Percentiles rank a stretch among this genome's conserved stretches.
Conservation (phyloP, 768 basidiomycete species). For the Lactarius trivialis region DNA sequence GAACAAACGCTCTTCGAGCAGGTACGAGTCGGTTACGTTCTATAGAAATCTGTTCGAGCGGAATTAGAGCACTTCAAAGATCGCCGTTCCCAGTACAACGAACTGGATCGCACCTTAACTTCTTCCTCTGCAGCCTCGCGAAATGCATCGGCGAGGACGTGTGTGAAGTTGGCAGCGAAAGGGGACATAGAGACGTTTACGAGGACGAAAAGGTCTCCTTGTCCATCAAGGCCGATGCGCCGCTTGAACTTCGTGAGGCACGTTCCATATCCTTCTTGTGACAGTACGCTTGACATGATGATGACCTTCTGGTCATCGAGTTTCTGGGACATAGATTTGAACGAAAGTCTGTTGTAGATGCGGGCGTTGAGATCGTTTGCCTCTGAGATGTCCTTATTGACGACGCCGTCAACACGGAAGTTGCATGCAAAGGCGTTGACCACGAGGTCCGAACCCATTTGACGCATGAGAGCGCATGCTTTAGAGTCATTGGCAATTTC, state of each 20-base stretch:
- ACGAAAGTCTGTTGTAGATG: slow-evolving; percentile 36
- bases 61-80: background rate
- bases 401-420: slow-evolving; percentile 32
- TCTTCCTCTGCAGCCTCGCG: slow-evolving; percentile 31
- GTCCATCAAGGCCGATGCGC: slow-evolving; percentile 31
- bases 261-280: slow-evolving; percentile 31
- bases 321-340: slow-evolving; percentile 26
- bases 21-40: slow-evolving; percentile 32
- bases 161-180: slow-evolving; percentile 30
- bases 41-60: slow-evolving; percentile 16
- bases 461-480: slow-evolving; percentile 14
- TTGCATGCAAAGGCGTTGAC: slow-evolving; percentile 43
- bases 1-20: slow-evolving; percentile 32
- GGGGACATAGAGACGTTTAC: slow-evolving; percentile 39
- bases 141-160: slow-evolving; percentile 32
- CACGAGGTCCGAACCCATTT: slow-evolving; percentile 32
- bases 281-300: slow-evolving; percentile 30
- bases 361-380: slow-evolving; percentile 38
- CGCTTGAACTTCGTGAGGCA: slow-evolving; percentile 34
- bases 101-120: slow-evolving; percentile 27
- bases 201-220: slow-evolving; percentile 33
- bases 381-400: slow-evolving; percentile 35
- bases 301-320: slow-evolving; percentile 25
- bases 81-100: background rate
- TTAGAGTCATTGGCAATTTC: slow-evolving; percentile 16